phyloP scores from a whole-genome alignment of 768 basidiomycete genomes.

The Amanita rimosa region DNA sequence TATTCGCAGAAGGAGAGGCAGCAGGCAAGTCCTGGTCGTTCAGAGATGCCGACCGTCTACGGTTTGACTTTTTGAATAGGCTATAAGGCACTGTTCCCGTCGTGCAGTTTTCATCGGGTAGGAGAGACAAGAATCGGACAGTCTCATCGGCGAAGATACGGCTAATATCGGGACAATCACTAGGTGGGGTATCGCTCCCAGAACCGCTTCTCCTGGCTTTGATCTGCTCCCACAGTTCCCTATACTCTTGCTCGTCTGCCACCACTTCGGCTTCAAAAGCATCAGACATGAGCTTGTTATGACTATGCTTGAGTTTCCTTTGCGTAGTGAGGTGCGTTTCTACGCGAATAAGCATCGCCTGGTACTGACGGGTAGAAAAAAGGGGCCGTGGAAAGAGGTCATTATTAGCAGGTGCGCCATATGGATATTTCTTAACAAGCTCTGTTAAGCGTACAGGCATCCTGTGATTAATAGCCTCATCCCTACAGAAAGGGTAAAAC shows the following conservation, averaged over 20 bases:
- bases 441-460: conserved; percentile 65
- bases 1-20: conserved; percentile 11
- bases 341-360: conserved; percentile 58
- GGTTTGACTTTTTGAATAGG: conserved; percentile 8
- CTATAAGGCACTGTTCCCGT: neutral
- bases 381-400: conserved; percentile 50
- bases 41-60: conserved; percentile 20
- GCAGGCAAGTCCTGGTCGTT: conserved; percentile 12
- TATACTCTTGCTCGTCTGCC: conserved; percentile 22
- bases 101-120: conserved; percentile 20
- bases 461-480: conserved; percentile 40
- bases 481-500: conserved; percentile 25
- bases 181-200: conserved; percentile 20
- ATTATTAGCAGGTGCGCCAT: conserved; percentile 23
- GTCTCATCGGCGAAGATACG: conserved; percentile 65
- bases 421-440: conserved; percentile 62
- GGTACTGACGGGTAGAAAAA: conserved; percentile 53
- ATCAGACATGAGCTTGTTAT: conserved; percentile 49
- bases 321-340: conserved; percentile 38
- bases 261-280: conserved; percentile 36
- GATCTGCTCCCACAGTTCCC: conserved; percentile 44
- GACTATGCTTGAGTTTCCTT: conserved; percentile 32
- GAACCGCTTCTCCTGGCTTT: conserved; percentile 27
- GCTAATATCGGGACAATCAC: conserved; percentile 26
- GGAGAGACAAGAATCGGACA: conserved; percentile 36